Percentiles rank a stretch among this genome's conserved stretches.
Evolutionary conservation across 352 stramenopile genomes (phyloP).

Genomic region (Phytophthora syringae): DNA sequence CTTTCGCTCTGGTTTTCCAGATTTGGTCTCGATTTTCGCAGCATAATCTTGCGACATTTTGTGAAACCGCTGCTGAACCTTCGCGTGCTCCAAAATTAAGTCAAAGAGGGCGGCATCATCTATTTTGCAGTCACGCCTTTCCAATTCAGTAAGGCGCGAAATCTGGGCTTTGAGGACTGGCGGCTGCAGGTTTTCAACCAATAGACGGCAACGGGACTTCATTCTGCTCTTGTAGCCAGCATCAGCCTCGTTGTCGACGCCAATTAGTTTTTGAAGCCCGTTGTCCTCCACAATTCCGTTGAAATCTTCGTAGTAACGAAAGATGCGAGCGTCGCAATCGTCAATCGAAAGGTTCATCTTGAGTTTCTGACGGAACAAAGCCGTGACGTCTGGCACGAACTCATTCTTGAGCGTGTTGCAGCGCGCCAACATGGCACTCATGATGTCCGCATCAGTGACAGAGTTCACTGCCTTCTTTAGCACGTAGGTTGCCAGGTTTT

Average conservation of each 20-base stretch:
- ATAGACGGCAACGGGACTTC: not conserved
- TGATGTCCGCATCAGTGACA: conserved; percentile 7
- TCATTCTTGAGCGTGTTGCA: conserved; percentile 10
- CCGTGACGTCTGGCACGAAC: conserved; percentile 4
- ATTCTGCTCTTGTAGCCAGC: not conserved
- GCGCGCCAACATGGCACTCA: conserved; percentile 9
- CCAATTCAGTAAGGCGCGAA: not conserved
- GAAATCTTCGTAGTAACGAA: not conserved
- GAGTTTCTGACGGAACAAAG: not conserved
- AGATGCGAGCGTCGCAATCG: not conserved
- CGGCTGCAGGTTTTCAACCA: not conserved
- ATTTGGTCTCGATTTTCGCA: no score
- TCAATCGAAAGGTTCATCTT: not conserved
- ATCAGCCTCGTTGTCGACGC: not conserved
- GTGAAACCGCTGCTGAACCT: no score
- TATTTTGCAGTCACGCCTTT: not conserved
- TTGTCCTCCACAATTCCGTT: not conserved
- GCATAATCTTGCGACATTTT: no score
- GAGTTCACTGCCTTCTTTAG: conserved; percentile 7
- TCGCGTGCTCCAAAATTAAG: no score
- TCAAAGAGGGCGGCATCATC: no score
- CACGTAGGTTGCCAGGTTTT: conserved; percentile 11
- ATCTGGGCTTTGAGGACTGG: not conserved
- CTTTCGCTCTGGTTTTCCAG: not conserved
- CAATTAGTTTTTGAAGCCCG: not conserved